Conservation (phyloP, 2,329 filamentous ascomycete genomes). For the Aspergillus carbonarius region DNA sequence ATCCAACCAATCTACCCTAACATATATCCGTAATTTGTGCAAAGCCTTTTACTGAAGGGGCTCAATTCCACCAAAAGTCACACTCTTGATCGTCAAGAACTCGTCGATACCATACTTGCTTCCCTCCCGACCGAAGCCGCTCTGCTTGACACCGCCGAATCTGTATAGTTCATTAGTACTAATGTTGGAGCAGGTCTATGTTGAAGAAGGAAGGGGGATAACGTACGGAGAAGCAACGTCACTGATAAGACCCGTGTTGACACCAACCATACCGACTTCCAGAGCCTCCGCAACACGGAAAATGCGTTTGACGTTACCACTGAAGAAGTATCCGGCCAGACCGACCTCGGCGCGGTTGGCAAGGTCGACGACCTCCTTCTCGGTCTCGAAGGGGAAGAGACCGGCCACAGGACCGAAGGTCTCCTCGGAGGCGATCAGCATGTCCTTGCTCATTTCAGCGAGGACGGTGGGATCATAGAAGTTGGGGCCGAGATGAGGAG, state of each 20-base stretch:
- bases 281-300: constrained; percentile 61
- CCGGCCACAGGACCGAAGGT: constrained; percentile 94
- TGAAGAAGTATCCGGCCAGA: constrained; percentile 93
- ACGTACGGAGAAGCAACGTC: constrained; percentile 53
- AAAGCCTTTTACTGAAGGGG: constrained; percentile 48
- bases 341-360: constrained; percentile 85
- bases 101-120: constrained; percentile 75
- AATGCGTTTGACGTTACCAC: constrained; percentile 56
- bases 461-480: constrained; percentile 92
- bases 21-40: not conserved
- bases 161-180: constrained; percentile 28
- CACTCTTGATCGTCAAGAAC: constrained; percentile 71
- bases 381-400: constrained; percentile 82
- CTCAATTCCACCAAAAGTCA: constrained; percentile 64
- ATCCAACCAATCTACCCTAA: not conserved
- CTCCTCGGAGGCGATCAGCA: constrained; percentile 83
- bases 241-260: constrained; percentile 69
- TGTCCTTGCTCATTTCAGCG: constrained; percentile 78
- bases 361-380: constrained; percentile 80
- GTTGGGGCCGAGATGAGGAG: constrained; percentile 74
- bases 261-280: constrained; percentile 54
- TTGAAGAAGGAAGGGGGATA: not conserved
- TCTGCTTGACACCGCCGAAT: constrained; percentile 84
- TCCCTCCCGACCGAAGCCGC: constrained; percentile 76
- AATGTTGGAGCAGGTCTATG: not conserved